Percentiles rank a stretch among this genome's conserved stretches.
Conservation (phyloP, 768 basidiomycete genomes). For the Tricholoma bakamatsutake region DNA sequence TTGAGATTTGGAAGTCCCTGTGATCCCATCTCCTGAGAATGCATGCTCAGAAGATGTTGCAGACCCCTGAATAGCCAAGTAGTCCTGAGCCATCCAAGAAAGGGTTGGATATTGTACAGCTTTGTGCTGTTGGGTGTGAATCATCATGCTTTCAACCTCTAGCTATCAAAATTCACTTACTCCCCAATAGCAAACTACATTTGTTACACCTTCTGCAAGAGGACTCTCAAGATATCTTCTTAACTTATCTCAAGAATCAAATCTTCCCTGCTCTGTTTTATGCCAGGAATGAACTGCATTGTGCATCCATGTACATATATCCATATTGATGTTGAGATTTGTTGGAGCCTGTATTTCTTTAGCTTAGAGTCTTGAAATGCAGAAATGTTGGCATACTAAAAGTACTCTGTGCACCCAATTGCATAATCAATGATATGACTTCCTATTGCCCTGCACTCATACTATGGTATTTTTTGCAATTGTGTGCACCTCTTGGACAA, state of each 20-base stretch:
- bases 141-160: neutral
- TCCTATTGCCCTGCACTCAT: too few species aligned
- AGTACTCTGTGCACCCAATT: neutral
- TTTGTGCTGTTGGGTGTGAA: neutral
- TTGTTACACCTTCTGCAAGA: neutral
- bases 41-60: conserved; percentile 14
- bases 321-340: conserved; percentile 1
- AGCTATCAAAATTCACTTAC: neutral
- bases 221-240: neutral
- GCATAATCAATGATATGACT: too few species aligned
- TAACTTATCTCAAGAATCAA: neutral
- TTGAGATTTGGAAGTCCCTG: conserved; percentile 11
- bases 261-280: neutral
- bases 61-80: too few species aligned
- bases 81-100: too few species aligned
- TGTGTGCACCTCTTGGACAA: too few species aligned
- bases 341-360: neutral
- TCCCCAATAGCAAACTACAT: neutral
- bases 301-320: conserved; percentile 21
- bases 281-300: neutral
- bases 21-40: conserved; percentile 25
- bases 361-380: neutral
- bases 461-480: too few species aligned
- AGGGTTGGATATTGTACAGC: neutral
- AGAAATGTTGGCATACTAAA: neutral